Conservation (phyloP, 345 rosid species). For the Lagerstroemia speciosa region DNA sequence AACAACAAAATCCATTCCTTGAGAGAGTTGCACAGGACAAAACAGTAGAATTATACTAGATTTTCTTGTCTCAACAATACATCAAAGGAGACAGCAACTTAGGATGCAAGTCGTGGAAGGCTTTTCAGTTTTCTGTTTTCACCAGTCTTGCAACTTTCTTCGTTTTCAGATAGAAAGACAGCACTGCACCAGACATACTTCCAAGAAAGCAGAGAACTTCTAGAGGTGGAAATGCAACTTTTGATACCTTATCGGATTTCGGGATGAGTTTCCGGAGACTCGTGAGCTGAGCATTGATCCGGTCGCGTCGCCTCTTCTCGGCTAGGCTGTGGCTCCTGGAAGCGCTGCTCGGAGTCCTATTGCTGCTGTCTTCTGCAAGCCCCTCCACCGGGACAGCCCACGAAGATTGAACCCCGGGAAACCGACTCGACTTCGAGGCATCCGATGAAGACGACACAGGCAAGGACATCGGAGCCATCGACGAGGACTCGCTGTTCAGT, state of each 20-base stretch:
- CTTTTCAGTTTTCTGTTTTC: too few relatives aligned
- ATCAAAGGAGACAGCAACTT: too few relatives aligned
- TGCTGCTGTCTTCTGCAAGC: background rate
- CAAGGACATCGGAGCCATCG: background rate
- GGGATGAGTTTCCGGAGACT: constrained; percentile 80
- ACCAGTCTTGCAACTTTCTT: background rate
- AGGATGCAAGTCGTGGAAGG: too few relatives aligned
- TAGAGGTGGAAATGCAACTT: background rate
- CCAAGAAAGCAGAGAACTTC: background rate
- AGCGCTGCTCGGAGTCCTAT: constrained; percentile 9
- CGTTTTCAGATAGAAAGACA: background rate
- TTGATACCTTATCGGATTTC: constrained; percentile 63
- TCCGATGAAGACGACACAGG: background rate
- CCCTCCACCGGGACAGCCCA: background rate
- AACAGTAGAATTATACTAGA: too few relatives aligned
- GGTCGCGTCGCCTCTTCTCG: constrained; percentile 83
- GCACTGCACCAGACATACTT: background rate
- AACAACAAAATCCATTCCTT: too few relatives aligned
- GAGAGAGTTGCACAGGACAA: too few relatives aligned
- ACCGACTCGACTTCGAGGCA: background rate
- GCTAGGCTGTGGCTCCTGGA: constrained; percentile 77
- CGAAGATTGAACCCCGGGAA: background rate
- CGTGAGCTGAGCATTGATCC: constrained; percentile 76
- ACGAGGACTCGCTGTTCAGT: background rate
- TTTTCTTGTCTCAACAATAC: too few relatives aligned